Base-by-base conservation (phyloP, 352 stramenopile genomes). In the Lagenidium giganteum region DNA sequence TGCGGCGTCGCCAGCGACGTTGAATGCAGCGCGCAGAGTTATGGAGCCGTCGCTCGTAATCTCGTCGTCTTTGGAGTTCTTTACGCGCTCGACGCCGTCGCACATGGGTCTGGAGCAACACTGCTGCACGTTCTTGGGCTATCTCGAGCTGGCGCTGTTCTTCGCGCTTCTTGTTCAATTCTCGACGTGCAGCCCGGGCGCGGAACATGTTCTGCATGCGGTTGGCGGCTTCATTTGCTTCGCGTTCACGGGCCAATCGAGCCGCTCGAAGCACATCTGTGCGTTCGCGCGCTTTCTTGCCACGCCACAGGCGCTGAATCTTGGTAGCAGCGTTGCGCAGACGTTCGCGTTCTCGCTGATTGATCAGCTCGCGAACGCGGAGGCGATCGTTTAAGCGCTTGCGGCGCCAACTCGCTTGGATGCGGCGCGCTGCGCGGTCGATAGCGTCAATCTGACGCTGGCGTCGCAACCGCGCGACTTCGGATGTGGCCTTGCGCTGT, bases 261-360 rank as follows among this genome's bases (percentile, higher is more conserved):
- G 61, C 64, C 4, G 55, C 42, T 18, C 47, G 62, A 14, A 70
- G 35, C 8, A 67, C 34, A 7, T 30, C 51, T 4, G 64, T 52
- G 7, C 48, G 51, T 3, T 56, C 42, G 3, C 72, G 70, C 13
- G 57, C 59, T 13, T 63, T 47, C 38, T 73, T 79, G 6, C 70
- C 75, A 29, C 87, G 61, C 69, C 83, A 95, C 4, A 73, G 44
- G 12, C 83, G 62, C 56, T 97, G 87, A 23, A 97, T 58, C n/a
- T 56, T 73, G 9, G 60, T 47, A 1, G 72, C 69, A 11, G 67
- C 71, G 1, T 59, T 32, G 6, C 55, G 38, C 13, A 54, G 18
- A 18, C 44, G 38, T 17, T 51, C 43, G 8, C 49, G 14, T 12
- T 42, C 49, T 14, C 43, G n/a, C 12, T 54, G 47, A 3, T 38